Evolutionary conservation across 2,329 filamentous ascomycete genomes (phyloP).

Genomic region (Ophiostoma angusticollis): DNA sequence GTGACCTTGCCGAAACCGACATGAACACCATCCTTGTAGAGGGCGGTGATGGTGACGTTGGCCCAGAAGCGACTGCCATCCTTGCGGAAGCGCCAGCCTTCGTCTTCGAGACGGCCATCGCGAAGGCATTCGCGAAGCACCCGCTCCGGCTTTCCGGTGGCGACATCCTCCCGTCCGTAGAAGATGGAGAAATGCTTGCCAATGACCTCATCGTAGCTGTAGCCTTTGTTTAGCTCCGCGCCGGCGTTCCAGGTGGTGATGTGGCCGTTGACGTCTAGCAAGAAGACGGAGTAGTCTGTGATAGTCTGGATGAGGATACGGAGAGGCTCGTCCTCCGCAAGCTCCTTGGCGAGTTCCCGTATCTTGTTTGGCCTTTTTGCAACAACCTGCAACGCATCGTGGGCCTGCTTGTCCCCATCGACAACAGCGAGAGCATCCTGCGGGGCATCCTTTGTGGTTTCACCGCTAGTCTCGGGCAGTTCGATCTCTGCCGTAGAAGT

Average conservation of each 20-base stretch:
- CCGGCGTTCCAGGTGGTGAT: slow-evolving; percentile 47
- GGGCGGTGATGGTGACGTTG: slow-evolving; percentile 44
- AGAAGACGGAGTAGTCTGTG: slow-evolving; percentile 51
- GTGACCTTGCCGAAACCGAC: slow-evolving; percentile 48
- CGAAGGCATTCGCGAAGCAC: slow-evolving; percentile 40
- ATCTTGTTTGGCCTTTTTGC: not conserved
- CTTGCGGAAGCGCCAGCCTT: slow-evolving; percentile 46
- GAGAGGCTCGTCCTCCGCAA: slow-evolving; percentile 32
- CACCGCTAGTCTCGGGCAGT: too few species aligned
- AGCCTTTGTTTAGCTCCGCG: slow-evolving; percentile 43
- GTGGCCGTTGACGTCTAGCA: slow-evolving; percentile 42
- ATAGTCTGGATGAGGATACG: slow-evolving; percentile 49
- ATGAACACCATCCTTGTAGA: slow-evolving; percentile 38
- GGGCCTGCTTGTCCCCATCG: too few species aligned
- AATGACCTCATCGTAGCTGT: slow-evolving; percentile 39
- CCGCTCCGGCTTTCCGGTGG: slow-evolving; percentile 33
- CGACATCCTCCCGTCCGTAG: slow-evolving; percentile 38
- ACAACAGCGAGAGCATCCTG: too few species aligned
- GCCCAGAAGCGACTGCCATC: slow-evolving; percentile 49
- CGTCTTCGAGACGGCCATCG: slow-evolving; percentile 44
- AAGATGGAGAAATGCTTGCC: slow-evolving; percentile 46
- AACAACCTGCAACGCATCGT: too few species aligned
- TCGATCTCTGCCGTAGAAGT: too few species aligned
- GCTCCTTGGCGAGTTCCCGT: not conserved
- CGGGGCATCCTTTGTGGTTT: too few species aligned